phyloP scores from a whole-genome alignment of 176 grass and related monocot species.

The Oryza coarctata region DNA sequence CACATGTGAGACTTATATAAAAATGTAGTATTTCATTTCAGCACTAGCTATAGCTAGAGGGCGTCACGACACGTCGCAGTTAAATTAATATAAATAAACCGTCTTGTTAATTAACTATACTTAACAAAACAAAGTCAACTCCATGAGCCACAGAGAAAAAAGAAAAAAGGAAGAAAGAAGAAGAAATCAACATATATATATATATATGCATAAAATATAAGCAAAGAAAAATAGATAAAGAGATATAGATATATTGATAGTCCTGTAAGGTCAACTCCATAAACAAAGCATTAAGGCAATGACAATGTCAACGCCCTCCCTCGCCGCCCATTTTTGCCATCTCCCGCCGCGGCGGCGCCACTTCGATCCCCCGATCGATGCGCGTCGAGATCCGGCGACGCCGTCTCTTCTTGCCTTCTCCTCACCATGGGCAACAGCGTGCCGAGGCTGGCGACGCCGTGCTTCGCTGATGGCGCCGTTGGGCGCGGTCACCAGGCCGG shows the following conservation, averaged over 20 bases:
- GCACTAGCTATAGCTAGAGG: not conserved
- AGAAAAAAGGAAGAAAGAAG: not conserved
- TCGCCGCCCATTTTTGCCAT: conserved; percentile 19
- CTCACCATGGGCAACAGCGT: conserved; percentile 44
- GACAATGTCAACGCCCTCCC: conserved; percentile 43
- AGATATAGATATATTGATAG: conserved; percentile 21
- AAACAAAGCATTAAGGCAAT: conserved; percentile 21
- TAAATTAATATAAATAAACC: not conserved
- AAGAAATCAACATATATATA: not conserved
- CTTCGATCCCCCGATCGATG: conserved; percentile 24
- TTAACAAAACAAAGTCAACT: conserved; percentile 38
- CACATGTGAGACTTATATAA: not conserved
- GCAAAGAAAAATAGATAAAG: not conserved
- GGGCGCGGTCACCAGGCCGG: not conserved
- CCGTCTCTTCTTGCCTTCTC: not conserved
- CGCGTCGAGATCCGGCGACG: conserved; percentile 41
- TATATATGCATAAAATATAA: not conserved
- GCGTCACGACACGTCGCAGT: not conserved
- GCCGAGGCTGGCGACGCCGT: conserved; percentile 38
- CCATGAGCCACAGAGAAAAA: not conserved
- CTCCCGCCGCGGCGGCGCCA: not conserved
- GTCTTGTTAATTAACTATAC: not conserved
- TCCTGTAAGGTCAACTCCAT: conserved; percentile 46
- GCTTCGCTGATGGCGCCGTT: conserved; percentile 18
- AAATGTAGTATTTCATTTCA: not conserved